Evolutionary conservation across 129 eudicot genomes (phyloP), one percentile per base, ranked within the genome.

Genomic region (Saposhnikovia divaricata): DNA sequence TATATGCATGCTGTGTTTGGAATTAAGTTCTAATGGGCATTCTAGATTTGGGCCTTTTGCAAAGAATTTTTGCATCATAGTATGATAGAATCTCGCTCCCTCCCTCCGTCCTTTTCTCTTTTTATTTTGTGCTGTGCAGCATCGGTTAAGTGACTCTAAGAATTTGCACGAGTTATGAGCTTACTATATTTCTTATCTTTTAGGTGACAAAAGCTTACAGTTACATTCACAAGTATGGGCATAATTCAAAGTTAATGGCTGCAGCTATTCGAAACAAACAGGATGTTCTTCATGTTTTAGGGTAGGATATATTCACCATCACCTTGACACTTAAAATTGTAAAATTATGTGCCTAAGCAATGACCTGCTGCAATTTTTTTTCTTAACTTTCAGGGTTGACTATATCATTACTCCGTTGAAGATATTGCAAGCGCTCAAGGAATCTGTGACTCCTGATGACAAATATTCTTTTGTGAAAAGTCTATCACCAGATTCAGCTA

Each of bases 261-360:
- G 98, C 99, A 76, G 97, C 99, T 27, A 87, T 96, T 69, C 91
- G 99, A 42, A 96, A 96, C 91, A 96, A 96, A 80, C 99, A 96
- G 84, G 99, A 96, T 45, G 85, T 96, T 40, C 92, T 87, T 85
- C 91, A 88, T 76, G 89, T 96, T 77, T 80, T 92, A 73, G 99
- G 99, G 98, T 87, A 86, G 51, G 51, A 59, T 37, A 46, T 46
- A 75, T 46, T 75, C 61, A 6, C 72, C 74, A 71, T 38, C 31
- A 46, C 74, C 55, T 74, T 74, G 38, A 55, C 18, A 72, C 25
- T 6, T 0, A 2, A 63, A 68, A 70, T 55, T n/a, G 42, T 76
- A 46, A 37, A 21, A 63, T 40, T 43, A 53, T 66, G 46, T 53
- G 47, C 48, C 68, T 38, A 42, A 28, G 71, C 19, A 51, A 31